Evolutionary conservation across 129 eudicot genomes (phyloP), one percentile per base, ranked within the genome.

Genomic region (Deinandra increscens): DNA sequence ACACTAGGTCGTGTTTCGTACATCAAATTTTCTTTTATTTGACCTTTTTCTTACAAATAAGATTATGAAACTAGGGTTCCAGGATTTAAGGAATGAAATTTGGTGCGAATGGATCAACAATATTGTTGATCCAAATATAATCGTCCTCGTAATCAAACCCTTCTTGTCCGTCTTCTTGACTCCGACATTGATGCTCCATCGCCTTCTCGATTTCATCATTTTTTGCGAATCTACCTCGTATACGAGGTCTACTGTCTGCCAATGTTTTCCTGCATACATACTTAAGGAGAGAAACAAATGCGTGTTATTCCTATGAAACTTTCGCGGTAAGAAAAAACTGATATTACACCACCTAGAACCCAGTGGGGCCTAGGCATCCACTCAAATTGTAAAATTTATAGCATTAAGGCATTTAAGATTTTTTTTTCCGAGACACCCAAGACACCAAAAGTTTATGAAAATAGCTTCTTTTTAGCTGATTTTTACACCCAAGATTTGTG

Each of bases 231-330:
- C 97, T 81, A 20, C 97, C 97, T 39, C 94, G 87, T 44, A 91
- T 77, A 18, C 97, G 86, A 23, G 96, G 97, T 53, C 97, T 75
- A 69, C 97, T 88, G 71, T 91, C 97, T 8, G 97, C 97, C 77
- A 91, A 78, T 53, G 97, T 91, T 64, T 91, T 91, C 73, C 97
- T 81, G 66, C 97, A 91, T 23, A 79, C 91, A 75, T 91, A 91
- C 97, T 91, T 91, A 71, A 39, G 6, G 23, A 33, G 73, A 54
- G 18, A 31, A 17, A 53, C 51, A 15, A 1, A 31, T 7, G 62
- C 23, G 37, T n/a, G 56, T 55, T 46, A 36, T 5, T 22, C 12
- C 5, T 20, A 34, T 9, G 17, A 46, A 56, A 15, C 29, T 12
- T 51, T n/a, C 14, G 5, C n/a, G 18, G 9, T 14, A 6, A 5